Evolutionary conservation across 2,329 filamentous ascomycete species (phyloP).

Genomic region (Thielaviopsis populi): DNA sequence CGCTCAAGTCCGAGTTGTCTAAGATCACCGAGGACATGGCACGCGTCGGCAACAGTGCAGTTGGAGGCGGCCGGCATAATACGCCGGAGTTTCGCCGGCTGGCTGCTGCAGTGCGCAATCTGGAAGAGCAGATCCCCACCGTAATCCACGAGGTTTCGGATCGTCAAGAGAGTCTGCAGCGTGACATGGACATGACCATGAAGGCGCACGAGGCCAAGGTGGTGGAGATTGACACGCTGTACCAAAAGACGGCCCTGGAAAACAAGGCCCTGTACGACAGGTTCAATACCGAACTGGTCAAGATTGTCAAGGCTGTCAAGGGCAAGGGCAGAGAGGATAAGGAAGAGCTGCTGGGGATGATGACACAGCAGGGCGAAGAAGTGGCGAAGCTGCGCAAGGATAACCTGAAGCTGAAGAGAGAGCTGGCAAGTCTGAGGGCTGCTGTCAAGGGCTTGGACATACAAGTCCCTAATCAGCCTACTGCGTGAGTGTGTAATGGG

Average conservation of each 20-base stretch:
- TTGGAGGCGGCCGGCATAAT: conserved; percentile 24
- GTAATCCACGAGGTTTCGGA: conserved; percentile 43
- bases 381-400: conserved; percentile 66
- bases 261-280: conserved; percentile 85
- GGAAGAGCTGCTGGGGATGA: conserved; percentile 55
- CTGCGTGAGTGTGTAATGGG: neutral
- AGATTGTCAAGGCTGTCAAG: conserved; percentile 62
- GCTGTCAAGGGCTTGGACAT: conserved; percentile 24
- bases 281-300: conserved; percentile 81
- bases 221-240: conserved; percentile 72
- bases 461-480: conserved; percentile 7
- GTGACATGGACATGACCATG: conserved; percentile 57
- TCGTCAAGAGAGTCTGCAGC: conserved; percentile 48
- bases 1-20: conserved; percentile 58
- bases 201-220: conserved; percentile 63
- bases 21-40: conserved; percentile 72
- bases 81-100: conserved; percentile 35
- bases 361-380: conserved; percentile 66
- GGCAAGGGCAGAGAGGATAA: conserved; percentile 61
- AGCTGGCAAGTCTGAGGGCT: conserved; percentile 56
- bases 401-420: conserved; percentile 66
- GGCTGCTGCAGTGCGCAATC: conserved; percentile 42
- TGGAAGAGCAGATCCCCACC: conserved; percentile 52
- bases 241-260: conserved; percentile 74
- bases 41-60: conserved; percentile 23